Evolutionary conservation across 176 grass and related monocot genomes (phyloP).

Genomic region (Dactylis glomerata): DNA sequence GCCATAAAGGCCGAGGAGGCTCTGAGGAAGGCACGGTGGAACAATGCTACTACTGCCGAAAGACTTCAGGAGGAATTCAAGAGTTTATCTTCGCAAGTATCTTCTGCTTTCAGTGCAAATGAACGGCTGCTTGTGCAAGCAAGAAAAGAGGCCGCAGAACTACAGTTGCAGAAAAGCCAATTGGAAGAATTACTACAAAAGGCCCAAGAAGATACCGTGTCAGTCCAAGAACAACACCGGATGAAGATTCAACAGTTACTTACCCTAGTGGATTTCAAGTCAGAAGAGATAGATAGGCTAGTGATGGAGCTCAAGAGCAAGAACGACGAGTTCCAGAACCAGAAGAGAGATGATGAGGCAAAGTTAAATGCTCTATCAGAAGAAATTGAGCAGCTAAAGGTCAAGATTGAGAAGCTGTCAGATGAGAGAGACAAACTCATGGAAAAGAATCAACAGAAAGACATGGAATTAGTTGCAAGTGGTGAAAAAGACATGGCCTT

Average conservation of each 20-base stretch:
- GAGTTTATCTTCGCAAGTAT: conserved; percentile 68
- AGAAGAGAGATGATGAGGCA: conserved; percentile 55
- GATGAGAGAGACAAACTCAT: conserved; percentile 54
- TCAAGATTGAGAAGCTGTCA: conserved; percentile 53
- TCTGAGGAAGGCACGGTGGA: conserved; percentile 71
- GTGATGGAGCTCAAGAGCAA: conserved; percentile 58
- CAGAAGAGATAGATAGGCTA: conserved; percentile 69
- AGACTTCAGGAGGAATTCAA: conserved; percentile 77
- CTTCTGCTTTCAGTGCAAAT: conserved; percentile 70
- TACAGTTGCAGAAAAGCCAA: conserved; percentile 65
- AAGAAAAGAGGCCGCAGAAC: conserved; percentile 68
- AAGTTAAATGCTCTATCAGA: conserved; percentile 55
- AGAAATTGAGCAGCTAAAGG: conserved; percentile 52
- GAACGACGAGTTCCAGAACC: conserved; percentile 56
- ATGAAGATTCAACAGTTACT: conserved; percentile 77
- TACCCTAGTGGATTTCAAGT: conserved; percentile 79
- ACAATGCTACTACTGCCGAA: conserved; percentile 53
- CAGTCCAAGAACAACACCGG: conserved; percentile 47
- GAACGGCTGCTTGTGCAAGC: conserved; percentile 63
- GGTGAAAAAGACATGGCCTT: conserved; percentile 49
- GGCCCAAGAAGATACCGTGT: conserved; percentile 57
- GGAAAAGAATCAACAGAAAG: conserved; percentile 46
- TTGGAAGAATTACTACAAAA: conserved; percentile 68
- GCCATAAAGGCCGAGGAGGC: conserved; percentile 77
- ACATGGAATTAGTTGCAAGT: conserved; percentile 43